Base-by-base conservation (phyloP, 169 alveolate species). In the Eimeria nieschulzi region DNA sequence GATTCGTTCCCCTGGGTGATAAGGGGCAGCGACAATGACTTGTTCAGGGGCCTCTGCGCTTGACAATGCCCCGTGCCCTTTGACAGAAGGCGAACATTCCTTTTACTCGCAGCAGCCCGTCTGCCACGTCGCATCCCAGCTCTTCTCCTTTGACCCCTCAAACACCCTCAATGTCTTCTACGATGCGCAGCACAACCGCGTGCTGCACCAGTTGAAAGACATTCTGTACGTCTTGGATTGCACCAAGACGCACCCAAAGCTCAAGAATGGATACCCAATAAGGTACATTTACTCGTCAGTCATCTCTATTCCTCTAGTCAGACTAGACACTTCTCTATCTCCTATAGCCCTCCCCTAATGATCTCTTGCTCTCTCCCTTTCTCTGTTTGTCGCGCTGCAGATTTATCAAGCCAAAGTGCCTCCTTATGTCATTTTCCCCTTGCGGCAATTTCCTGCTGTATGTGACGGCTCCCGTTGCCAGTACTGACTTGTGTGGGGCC, bases 151-250 rank as follows among this genome's bases (percentile, higher is more conserved):
- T 25, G 72, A 79, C 33, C n/a, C 55, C n/a, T 6, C 73, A n/a
- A 7, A 21, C 19, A 54, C 70, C 15, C 33, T 79, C 19, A 23
- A 54, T 9, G 21, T 56, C 39, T 79, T 59, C 23, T 79, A 79
- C 13, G 73, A 79, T 33, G n/a, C 70, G 13, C 53, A 54, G 46
- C 87, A 56, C 70, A 12, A 21, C 54, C 53, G 70, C 15, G 55
- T 56, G n/a, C 51, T 79, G 72, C 87, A 79, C 54, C 87, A 79
- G 46, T 54, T 26, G 25, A 12, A 79, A 26, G 55, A 79, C 51
- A 0, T 56, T 6, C 72, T 56, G 10, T 5, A 7, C 53, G 53
- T 56, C 23, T 55, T 15, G 23, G 70, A 25, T 51, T 25, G 39
- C 73, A 15, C 17, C 8, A 9, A 39, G 59, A 19, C 12, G 55